These are phyloP conservation scores for Dactylis glomerata DNA, from an alignment of 176 grass and related monocot species.

Conservation along the genomic window DNA sequence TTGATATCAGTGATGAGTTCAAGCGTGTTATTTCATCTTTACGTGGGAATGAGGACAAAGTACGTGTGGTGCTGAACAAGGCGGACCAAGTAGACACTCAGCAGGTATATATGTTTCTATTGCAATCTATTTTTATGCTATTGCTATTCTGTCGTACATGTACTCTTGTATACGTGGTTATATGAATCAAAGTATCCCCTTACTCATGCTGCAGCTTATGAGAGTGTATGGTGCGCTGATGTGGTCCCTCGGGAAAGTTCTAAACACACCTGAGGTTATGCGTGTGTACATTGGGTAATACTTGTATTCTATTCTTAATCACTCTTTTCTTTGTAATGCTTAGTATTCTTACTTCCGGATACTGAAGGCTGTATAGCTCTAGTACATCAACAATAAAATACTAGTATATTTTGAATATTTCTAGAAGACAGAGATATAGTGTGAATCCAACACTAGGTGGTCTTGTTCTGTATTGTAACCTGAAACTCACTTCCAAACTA, in stretches of 20 bases:
- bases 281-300: slow-evolving; percentile 97
- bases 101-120: slow-evolving; percentile 52
- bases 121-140: neutral
- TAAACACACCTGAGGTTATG: slow-evolving; percentile 90
- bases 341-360: neutral
- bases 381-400: neutral
- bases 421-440: neutral
- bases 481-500: neutral
- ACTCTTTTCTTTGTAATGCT: neutral
- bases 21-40: slow-evolving; percentile 78
- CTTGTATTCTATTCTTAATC: neutral
- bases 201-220: slow-evolving; percentile 67
- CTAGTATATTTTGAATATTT: neutral
- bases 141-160: neutral
- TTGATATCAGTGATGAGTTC: slow-evolving; percentile 91
- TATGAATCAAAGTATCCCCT: neutral
- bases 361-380: neutral
- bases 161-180: neutral
- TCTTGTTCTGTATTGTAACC: neutral
- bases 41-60: slow-evolving; percentile 82
- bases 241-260: slow-evolving; percentile 96
- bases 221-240: slow-evolving; percentile 96
- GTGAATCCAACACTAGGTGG: neutral
- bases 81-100: slow-evolving; percentile 96
- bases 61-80: slow-evolving; percentile 79